Evolutionary conservation across 345 rosid species (phyloP), one percentile per base, ranked within the genome.

Genomic region (Eucalyptus decipiens): DNA sequence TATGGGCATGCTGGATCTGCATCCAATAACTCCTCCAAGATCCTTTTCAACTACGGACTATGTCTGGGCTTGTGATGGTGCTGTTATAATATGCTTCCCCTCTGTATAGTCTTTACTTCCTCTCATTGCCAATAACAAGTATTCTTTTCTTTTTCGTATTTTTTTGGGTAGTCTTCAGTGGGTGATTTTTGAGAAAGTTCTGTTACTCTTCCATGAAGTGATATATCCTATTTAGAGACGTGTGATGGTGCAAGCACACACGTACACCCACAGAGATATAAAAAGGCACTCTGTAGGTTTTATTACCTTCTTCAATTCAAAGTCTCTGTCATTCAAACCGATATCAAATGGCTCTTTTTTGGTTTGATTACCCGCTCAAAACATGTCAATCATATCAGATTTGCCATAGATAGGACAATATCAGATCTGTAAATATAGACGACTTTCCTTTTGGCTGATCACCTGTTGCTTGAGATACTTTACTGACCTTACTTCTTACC

Each of bases 81-180:
- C 97, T 85, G 96, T 91, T 19, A 72, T 97, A 80, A 94, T 97
- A 90, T 96, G 98, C 93, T 96, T 97, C 91, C 96, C 97, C 90
- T 95, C 97, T 47, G 98, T 98, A 94, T 8, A 86, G 21, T 32
- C 40, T 65, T 65, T n/a, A 65, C 76, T n/a, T 67, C 42, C 52
- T 15, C 14, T 52, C 7, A 62, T 43, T 49, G 72, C 37, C 23
- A 62, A 14, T 30, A 62, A 62, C 72, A 62, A 62, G 72, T 30
- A 2, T 30, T 48, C n/a, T 62, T 62, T n/a, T n/a, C n/a, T n/a
- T n/a, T n/a, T n/a, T n/a, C n/a, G n/a, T n/a, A 7, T 60, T 28
- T 50, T 50, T 6, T 48, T 48, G 1, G 52, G 69, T 12, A 28
- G 32, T 60, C 32, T 60, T 60, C 32, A 28, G n/a, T 4, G 4